These are phyloP conservation scores for Boletus huronensis DNA, from an alignment of 768 basidiomycete genomes.

Conservation along the genomic window DNA sequence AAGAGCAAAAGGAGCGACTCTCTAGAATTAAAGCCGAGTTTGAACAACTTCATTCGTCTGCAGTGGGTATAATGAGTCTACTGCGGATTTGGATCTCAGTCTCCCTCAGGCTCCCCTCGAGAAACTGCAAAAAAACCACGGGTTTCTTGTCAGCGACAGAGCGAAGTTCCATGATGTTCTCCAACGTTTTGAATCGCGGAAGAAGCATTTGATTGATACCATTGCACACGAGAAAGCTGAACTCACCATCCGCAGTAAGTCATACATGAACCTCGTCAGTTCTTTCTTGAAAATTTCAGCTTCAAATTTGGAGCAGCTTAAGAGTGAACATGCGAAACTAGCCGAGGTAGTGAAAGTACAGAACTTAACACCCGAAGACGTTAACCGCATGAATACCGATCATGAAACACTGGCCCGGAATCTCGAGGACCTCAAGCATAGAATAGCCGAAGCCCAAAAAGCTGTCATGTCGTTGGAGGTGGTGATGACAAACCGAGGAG, in stretches of 20 bases:
- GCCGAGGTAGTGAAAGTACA: slow-evolving; percentile 73
- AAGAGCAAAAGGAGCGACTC: slow-evolving; percentile 49
- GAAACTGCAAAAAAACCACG: slow-evolving; percentile 59
- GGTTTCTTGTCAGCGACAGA: slow-evolving; percentile 65
- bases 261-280: neutral
- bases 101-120: slow-evolving; percentile 54
- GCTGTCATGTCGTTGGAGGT: slow-evolving; percentile 80
- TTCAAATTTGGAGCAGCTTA: slow-evolving; percentile 58
- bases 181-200: slow-evolving; percentile 63
- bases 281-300: slow-evolving; percentile 36
- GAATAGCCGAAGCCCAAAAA: slow-evolving; percentile 70
- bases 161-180: slow-evolving; percentile 78
- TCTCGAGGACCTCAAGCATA: slow-evolving; percentile 73
- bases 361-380: slow-evolving; percentile 89
- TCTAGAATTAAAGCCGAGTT: slow-evolving; percentile 49
- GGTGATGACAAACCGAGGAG: slow-evolving; percentile 71
- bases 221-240: slow-evolving; percentile 69
- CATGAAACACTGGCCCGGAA: slow-evolving; percentile 73
- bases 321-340: slow-evolving; percentile 60
- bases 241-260: slow-evolving; percentile 51
- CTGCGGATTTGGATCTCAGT: neutral
- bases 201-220: slow-evolving; percentile 62
- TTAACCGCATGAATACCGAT: slow-evolving; percentile 85
- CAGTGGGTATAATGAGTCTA: slow-evolving; percentile 38
- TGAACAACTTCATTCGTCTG: slow-evolving; percentile 57